Evolutionary conservation across 75 land plant species (phyloP).

Genomic region (Cunninghamia lanceolata): DNA sequence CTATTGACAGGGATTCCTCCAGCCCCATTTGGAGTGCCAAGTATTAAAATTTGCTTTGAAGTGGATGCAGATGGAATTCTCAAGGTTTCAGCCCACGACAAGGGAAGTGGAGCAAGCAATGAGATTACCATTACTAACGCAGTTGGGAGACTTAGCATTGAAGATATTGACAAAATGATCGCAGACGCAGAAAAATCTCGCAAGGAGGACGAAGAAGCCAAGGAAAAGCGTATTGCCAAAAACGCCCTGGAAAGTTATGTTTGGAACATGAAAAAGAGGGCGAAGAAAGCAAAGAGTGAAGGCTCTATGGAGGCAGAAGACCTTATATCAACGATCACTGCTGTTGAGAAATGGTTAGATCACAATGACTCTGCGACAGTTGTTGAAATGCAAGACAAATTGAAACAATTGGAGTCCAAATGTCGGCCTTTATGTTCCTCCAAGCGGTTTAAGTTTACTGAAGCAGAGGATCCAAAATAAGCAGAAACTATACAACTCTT

Average conservation of each 20-base stretch:
- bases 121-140: background rate
- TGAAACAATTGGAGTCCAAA: background rate
- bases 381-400: background rate
- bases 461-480: too few relatives aligned
- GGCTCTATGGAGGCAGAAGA: background rate
- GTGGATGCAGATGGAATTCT: conserved; percentile 23
- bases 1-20: background rate
- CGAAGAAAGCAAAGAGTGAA: background rate
- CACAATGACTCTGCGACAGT: background rate
- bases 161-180: background rate
- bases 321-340: background rate
- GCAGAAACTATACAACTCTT: too few relatives aligned
- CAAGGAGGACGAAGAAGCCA: background rate
- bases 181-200: background rate
- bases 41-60: conserved; percentile 8
- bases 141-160: background rate
- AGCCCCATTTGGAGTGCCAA: conserved; percentile 6
- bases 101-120: too few relatives aligned
- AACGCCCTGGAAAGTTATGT: too few relatives aligned
- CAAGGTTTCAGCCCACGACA: conserved; percentile 16
- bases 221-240: too few relatives aligned
- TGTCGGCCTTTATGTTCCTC: too few relatives aligned
- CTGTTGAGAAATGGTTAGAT: background rate
- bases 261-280: too few relatives aligned
- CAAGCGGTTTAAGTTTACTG: too few relatives aligned